These are phyloP conservation scores for Smithsoniella earleae DNA, from an alignment of 163 green algal species.

Conservation along the genomic window DNA sequence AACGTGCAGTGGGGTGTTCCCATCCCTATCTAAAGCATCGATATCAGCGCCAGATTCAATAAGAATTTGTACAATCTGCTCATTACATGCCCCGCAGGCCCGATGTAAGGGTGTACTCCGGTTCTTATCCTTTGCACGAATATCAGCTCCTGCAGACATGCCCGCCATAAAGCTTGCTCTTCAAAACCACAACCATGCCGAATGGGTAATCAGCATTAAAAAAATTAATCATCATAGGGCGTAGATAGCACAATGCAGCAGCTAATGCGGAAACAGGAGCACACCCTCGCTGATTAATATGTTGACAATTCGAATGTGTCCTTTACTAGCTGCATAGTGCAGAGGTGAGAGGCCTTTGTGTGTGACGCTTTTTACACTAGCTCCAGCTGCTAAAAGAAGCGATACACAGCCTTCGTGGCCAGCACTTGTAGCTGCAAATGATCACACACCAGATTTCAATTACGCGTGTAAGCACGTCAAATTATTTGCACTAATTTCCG, in stretches of 20 bases:
- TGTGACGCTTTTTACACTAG: constrained; percentile 31
- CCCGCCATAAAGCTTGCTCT: neutral
- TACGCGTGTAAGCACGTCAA: neutral
- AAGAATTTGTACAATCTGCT: neutral
- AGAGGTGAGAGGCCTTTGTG: constrained; percentile 37
- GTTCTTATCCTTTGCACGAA: neutral
- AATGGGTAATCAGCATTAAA: neutral
- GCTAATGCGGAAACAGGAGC: neutral
- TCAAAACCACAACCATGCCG: neutral
- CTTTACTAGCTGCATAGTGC: constrained; percentile 31
- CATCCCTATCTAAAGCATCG: neutral
- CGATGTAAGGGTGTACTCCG: constrained; percentile 2
- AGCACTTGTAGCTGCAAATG: neutral
- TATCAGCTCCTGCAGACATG: neutral
- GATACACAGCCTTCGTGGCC: constrained; percentile 25
- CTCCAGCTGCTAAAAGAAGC: constrained; percentile 39
- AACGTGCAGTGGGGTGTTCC: constrained; percentile 15
- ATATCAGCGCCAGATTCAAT: neutral
- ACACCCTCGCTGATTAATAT: constrained; percentile 13
- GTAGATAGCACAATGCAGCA: too few relatives aligned
- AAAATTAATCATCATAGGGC: neutral
- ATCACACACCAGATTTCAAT: neutral
- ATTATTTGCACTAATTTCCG: too few relatives aligned
- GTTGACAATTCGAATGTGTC: constrained; percentile 1
- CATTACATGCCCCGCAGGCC: neutral